Base-by-base conservation (phyloP, 257 asterid genomes). In the Solanum sitiens region DNA sequence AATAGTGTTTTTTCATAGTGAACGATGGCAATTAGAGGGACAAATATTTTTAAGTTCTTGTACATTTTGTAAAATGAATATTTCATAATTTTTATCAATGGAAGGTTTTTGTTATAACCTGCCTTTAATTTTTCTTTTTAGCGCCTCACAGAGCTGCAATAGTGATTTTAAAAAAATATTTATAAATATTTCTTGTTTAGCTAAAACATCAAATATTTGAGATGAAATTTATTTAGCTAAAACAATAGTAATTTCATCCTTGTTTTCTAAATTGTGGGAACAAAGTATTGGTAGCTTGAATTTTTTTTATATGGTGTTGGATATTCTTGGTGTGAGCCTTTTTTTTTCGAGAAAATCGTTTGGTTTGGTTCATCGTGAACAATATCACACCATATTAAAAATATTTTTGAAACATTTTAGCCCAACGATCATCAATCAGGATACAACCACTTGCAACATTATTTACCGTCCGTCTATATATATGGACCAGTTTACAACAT, bases 361-460 rank as follows among this genome's bases (percentile, higher is more conserved):
- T 20, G n/a, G 4, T 7, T 56, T 18, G 65, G 4, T 20, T 7
- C 11, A 61, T 21, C 23, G 5, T 21, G 30, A 0, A 23, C 14
- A 61, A 61, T 61, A 61, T 21, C 14, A 61, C 30, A 61, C 3
- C 0, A 3, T 9, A 61, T 61, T 8, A 23, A 61, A 11, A 21
- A 4, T 21, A 21, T 61, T 61, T 1, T 61, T 21, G 1, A 23
- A 3, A n/a, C 12, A 11, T 61, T 61, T 61, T 61, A 61, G 7
- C 2, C 30, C 14, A 23, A 61, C 6, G 8, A 61, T 10, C 95
- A 93, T 61, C 39, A 83, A 94, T 92, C 96, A 95, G 98, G 98
- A 95, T 94, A 91, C 92, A 93, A 96, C 91, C 95, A 92, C 30
- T 77, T 13, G 37, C 2, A 5, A 18, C 93, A 3, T 95, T 0